Evolutionary conservation across 2,329 filamentous ascomycete species (phyloP), one percentile per base, ranked within the genome.

Genomic region (Lecanoromycetidae sp.): DNA sequence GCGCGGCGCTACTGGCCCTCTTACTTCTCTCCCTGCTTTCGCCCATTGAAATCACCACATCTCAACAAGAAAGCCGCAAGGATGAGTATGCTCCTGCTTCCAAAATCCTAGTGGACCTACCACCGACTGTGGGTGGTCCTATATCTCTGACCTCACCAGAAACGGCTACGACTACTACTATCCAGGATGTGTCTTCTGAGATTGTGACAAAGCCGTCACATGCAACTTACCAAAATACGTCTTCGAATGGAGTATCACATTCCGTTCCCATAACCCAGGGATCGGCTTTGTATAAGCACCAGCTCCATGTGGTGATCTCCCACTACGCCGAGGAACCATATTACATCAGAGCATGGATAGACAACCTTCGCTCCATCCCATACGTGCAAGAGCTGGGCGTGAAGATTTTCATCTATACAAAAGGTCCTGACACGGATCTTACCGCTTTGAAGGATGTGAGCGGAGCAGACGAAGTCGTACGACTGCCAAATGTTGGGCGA

Each of bases 321-420:
- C 40, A 49, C 10, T 13, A 49, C 17, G 13, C 25, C 9, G 46
- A 49, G 34, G 40, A 49, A 34, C 39, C 46, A 2, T 49, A 37
- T 27, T 44, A 44, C 26, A 39, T 49, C 17, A 36, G 17, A 23
- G 30, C 25, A n/a, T 44, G 46, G 46, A 35, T 42, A n/a, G 22
- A 43, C 12, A 43, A n/a, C 30, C 33, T 49, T 15, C 40, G 40
- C 20, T 33, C 46, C 5, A 44, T 44, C 8, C 20, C 46, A 8
- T 33, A 29, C 6, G 23, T 44, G 17, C n/a, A 41, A 33, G 35
- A 41, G 32, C 46, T 48, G 8, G 46, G 46, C 19, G 30, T 30
- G 3, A 15, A 37, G 15, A 29, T 43, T 20, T 25, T 43, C 32
- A 37, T 48, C 19, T 48, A 48, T 32, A 48, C 32, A 2, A 48